Conservation (phyloP, 2,329 filamentous ascomycete species). For the Colletotrichum graminicola region DNA sequence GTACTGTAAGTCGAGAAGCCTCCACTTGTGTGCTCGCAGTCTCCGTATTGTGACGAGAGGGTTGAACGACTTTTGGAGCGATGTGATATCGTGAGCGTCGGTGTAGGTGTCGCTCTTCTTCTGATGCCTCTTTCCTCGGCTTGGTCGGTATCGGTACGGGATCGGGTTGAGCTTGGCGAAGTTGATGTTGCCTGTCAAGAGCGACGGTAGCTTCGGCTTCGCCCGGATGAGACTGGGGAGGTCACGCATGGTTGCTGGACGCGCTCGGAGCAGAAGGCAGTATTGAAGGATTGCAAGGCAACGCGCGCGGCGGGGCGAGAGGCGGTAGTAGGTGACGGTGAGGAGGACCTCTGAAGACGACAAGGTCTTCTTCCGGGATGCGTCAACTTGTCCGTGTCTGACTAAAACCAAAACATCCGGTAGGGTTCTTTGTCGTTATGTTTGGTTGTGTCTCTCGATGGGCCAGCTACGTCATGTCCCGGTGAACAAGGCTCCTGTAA, state of each 20-base stretch:
- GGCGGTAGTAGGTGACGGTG: constrained; percentile 11
- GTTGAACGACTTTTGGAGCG: constrained; percentile 85
- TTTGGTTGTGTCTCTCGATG: constrained; percentile 12
- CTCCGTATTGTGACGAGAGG: constrained; percentile 81
- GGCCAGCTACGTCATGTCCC: constrained; percentile 32
- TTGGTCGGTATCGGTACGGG: constrained; percentile 55
- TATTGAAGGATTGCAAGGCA: constrained; percentile 14
- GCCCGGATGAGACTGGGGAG: constrained; percentile 52
- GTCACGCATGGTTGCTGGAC: constrained; percentile 52
- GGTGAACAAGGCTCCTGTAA: constrained; percentile 7
- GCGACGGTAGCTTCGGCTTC: constrained; percentile 55
- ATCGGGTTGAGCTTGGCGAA: constrained; percentile 58
- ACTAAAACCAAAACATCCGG: constrained; percentile 36
- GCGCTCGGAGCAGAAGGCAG: neutral
- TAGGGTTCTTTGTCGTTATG: constrained; percentile 7
- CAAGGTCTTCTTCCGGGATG: constrained; percentile 17
- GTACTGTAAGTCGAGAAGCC: constrained; percentile 87
- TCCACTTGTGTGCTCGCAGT: constrained; percentile 84
- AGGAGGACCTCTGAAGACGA: constrained; percentile 8
- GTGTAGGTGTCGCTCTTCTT: constrained; percentile 52
- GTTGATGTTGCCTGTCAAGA: constrained; percentile 57
- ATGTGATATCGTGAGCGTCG: constrained; percentile 73
- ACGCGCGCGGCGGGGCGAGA: constrained; percentile 12
- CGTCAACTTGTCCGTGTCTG: constrained; percentile 23
- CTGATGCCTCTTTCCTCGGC: constrained; percentile 54